Base-by-base conservation (phyloP, 2,329 filamentous ascomycete genomes). In the Verticillium klebahnii region DNA sequence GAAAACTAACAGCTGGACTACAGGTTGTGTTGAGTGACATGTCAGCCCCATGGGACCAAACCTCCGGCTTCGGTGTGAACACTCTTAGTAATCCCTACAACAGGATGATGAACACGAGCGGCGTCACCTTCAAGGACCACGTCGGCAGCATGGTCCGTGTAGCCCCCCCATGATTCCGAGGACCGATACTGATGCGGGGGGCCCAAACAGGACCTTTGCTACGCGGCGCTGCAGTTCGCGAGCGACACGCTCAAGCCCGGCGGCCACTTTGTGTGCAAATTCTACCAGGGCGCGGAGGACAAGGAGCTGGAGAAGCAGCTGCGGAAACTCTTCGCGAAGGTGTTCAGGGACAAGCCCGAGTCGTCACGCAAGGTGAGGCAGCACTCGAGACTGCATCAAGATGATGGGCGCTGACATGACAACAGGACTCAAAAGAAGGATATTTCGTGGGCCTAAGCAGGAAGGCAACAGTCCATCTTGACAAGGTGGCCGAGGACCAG, bases 71-170 rank as follows among this genome's bases (percentile, higher is more conserved):
- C 80, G 89, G 86, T 80, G 89, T 90, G 81, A 92, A 87, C 80
- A 96, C 89, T 82, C 85, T 97, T 86, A 96, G 89, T 94, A 90
- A 95, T 86, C 92, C 93, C 67, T 95, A 96, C 87, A 76, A 79
- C 84, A 99, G 95, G 95, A 90, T 99, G 89, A 97, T 97, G 93
- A 99, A 99, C 78, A 97, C 94, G 69, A 97, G 91, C 78, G 95
- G 95, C 61, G 90, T 92, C 70, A 77, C 78, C 23, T 95, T 96
- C 72, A 87, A 88, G 67, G 95, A 99, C 76, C 95, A 99, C 77
- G 89, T 88, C 11, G 91, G 92, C 34, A 97, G 93, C 77, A 98
- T 99, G 92, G 94, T 97, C 78, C 73, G 89, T 74, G 12, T 14
- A 55, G 14, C 52, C 15, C 45, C 1, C 23, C 11, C 5, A 17